Evolutionary conservation across 805 yeast species (phyloP), one percentile per base, ranked within the genome.

Genomic region (Debaryomyces prosopidis): DNA sequence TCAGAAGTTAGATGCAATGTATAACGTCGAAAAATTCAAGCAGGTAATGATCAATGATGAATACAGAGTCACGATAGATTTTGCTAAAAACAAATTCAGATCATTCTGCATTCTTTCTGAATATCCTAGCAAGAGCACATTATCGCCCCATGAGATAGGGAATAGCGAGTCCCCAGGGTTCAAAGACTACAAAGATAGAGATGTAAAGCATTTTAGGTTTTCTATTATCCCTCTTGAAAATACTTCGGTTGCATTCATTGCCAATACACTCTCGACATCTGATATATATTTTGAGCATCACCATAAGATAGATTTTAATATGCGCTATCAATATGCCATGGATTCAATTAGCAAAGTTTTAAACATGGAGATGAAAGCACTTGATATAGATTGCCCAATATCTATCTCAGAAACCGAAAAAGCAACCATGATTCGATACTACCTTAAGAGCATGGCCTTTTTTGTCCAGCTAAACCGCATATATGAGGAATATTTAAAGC

Each of bases 381-480:
- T 16, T 14, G 33, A 30, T 14, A 30, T 30, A 14, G 16, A 30
- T 11, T 16, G 35, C 6, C 32, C 39, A 17, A 36, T 58, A 10
- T 28, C 40, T 5, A 48, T 61, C 6, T 42, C 58, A 1, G 54
- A 60, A 27, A 77, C 72, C 39, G 62, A 81, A 39, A 67, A 57
- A 40, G 52, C 75, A 0, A 39, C 48, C 12, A 76, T 84, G 23
- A 76, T 85, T 12, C 47, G 65, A 19, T 60, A 59, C 8, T 85
- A 80, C 56, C 64, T 84, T 26, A 67, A 64, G 16, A 73, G 66
- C 38, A 54, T 85, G 39, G 87, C 87, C 12, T 75, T 80, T 43
- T 73, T 78, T 45, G 80, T 84, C 12, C 91, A 85, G 62, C 79
- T 83, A n/a, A 80, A 79, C 9, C 64, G 91, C 40, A 77, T 85